phyloP scores from a whole-genome alignment of 164 flowering plant genomes.

The Berberis vulgaris region DNA sequence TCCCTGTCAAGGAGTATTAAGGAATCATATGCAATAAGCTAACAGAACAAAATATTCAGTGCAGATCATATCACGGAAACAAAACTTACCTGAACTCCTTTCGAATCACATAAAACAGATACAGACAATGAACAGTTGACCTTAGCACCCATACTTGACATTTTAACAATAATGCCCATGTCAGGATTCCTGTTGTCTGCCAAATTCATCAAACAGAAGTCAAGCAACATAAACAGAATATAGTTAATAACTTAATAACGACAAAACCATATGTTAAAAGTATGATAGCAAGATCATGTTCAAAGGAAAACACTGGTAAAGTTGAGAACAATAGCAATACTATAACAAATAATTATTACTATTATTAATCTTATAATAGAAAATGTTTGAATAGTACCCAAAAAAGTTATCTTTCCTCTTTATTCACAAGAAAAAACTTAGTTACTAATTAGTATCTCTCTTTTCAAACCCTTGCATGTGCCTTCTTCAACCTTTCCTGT shows the following conservation, averaged over 20 bases:
- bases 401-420: no score
- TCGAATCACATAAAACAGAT: slow-evolving; percentile 56
- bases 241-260: not conserved
- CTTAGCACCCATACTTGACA: slow-evolving; percentile 28
- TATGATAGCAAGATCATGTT: no score
- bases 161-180: slow-evolving; percentile 57
- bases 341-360: no score
- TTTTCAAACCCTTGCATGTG: no score
- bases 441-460: no score
- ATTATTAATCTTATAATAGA: no score
- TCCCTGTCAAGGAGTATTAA: slow-evolving; percentile 37
- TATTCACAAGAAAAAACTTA: no score
- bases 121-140: slow-evolving; percentile 74
- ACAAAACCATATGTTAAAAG: no score
- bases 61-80: slow-evolving; percentile 7
- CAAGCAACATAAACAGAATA: not conserved
- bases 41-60: slow-evolving; percentile 2
- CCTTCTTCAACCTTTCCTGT: no score
- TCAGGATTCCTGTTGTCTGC: slow-evolving; percentile 57
- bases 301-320: no score
- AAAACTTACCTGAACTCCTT: slow-evolving; percentile 39
- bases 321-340: no score
- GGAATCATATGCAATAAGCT: slow-evolving; percentile 4
- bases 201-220: slow-evolving; percentile 9
- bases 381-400: no score